phyloP scores from a whole-genome alignment of 1,139 yeast genomes.

The Saccharomyces uvarum region DNA sequence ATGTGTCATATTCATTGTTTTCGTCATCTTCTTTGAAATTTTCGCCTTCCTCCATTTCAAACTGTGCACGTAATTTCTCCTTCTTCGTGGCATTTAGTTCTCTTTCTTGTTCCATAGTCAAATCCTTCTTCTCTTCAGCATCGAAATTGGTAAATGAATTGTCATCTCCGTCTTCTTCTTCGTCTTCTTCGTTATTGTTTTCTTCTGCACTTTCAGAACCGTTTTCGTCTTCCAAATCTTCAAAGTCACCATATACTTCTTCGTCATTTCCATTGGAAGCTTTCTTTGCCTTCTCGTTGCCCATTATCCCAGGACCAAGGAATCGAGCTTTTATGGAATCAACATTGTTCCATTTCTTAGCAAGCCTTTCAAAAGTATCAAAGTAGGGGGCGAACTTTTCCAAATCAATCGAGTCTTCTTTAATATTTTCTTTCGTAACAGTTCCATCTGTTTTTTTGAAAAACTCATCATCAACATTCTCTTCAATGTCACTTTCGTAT shows the following conservation, averaged over 20 bases:
- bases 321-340: constrained; percentile 49
- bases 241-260: constrained; percentile 69
- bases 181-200: constrained; percentile 27
- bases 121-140: constrained; percentile 36
- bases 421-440: constrained; percentile 10
- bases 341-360: constrained; percentile 45
- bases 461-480: constrained; percentile 55
- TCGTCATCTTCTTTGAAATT: constrained; percentile 70
- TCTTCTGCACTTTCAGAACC: constrained; percentile 14
- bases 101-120: constrained; percentile 63
- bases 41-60: constrained; percentile 80
- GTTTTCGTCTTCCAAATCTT: constrained; percentile 56
- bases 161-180: constrained; percentile 30
- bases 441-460: constrained; percentile 45
- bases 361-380: constrained; percentile 45
- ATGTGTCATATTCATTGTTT: constrained; percentile 75
- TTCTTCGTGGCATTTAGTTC: constrained; percentile 79
- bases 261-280: constrained; percentile 39
- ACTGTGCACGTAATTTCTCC: constrained; percentile 78
- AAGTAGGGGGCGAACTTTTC: constrained; percentile 34
- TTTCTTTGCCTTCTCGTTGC: constrained; percentile 33
- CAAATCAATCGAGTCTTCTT: constrained; percentile 26
- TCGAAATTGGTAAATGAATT: constrained; percentile 54
- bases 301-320: constrained; percentile 55
- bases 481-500: constrained; percentile 40